These are phyloP conservation scores for Camellia oleifera DNA, from an alignment of 179 eudicot genomes.

Conservation along the genomic window DNA sequence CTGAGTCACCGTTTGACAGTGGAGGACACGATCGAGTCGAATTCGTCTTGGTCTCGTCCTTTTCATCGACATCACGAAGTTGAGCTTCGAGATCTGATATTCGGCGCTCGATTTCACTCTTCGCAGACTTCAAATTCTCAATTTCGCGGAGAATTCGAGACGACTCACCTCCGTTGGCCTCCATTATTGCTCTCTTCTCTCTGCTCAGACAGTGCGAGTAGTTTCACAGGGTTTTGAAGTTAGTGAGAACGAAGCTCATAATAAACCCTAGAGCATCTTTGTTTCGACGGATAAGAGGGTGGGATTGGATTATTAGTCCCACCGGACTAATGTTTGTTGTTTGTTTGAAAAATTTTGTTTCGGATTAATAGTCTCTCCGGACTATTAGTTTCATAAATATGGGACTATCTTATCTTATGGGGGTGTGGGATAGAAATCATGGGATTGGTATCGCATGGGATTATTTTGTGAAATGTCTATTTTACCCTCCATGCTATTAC, in stretches of 20 bases:
- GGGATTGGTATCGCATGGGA: too few relatives aligned
- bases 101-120: slow-evolving; percentile 52
- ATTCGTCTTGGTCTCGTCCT: slow-evolving; percentile 4
- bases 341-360: too few relatives aligned
- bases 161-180: slow-evolving; percentile 31
- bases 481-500: too few relatives aligned
- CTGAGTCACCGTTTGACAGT: slow-evolving; percentile 28
- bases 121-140: slow-evolving; percentile 45
- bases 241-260: background rate
- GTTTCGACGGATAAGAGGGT: too few relatives aligned
- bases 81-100: slow-evolving; percentile 70
- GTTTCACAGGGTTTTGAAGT: background rate
- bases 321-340: too few relatives aligned
- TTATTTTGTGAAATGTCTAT: too few relatives aligned
- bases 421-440: too few relatives aligned
- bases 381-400: too few relatives aligned
- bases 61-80: slow-evolving; percentile 33
- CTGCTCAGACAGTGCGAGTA: background rate
- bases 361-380: too few relatives aligned
- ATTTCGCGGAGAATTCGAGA: slow-evolving; percentile 43
- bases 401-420: too few relatives aligned
- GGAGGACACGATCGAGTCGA: slow-evolving; percentile 22
- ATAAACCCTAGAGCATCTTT: too few relatives aligned
- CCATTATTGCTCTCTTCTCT: slow-evolving; percentile 28
- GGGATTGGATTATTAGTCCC: too few relatives aligned